Evolutionary conservation across 73 alveolate species (phyloP).

Genomic region (Effrenium voratum): DNA sequence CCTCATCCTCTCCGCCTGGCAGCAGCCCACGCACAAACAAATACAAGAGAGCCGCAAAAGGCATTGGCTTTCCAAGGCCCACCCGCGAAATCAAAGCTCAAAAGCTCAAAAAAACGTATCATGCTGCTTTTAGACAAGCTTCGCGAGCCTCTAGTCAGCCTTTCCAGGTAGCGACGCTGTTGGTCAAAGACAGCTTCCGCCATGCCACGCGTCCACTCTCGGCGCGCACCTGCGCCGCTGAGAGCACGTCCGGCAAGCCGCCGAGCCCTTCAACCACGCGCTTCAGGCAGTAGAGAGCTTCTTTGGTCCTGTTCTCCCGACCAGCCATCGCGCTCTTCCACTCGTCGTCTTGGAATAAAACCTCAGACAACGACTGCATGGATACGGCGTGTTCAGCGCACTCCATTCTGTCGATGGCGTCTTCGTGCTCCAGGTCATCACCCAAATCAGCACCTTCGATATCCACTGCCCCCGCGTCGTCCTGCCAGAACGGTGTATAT

Average conservation of each 20-base stretch:
- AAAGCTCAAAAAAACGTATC: background rate
- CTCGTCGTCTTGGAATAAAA: background rate
- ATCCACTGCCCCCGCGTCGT: background rate
- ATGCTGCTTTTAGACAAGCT: no score
- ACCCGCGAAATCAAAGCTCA: background rate
- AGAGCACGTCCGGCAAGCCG: background rate
- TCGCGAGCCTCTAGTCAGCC: background rate
- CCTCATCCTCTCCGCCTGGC: background rate
- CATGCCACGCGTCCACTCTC: background rate
- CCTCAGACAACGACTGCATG: background rate
- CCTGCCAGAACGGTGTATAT: background rate
- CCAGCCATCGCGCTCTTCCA: background rate
- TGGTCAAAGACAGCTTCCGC: background rate
- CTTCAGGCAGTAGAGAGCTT: background rate
- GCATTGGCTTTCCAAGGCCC: background rate
- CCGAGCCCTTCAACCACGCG: background rate
- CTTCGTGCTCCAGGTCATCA: background rate
- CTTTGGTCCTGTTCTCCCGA: background rate
- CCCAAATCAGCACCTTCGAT: background rate
- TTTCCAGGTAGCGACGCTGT: background rate
- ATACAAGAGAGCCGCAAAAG: background rate
- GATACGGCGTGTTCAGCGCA: background rate
- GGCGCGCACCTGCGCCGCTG: background rate
- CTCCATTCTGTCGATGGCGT: background rate
- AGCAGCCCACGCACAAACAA: background rate